Evolutionary conservation across 495 filamentous ascomycete species (phyloP), one percentile per base, ranked within the genome.

Genomic region (Articulospora tetracladia): DNA sequence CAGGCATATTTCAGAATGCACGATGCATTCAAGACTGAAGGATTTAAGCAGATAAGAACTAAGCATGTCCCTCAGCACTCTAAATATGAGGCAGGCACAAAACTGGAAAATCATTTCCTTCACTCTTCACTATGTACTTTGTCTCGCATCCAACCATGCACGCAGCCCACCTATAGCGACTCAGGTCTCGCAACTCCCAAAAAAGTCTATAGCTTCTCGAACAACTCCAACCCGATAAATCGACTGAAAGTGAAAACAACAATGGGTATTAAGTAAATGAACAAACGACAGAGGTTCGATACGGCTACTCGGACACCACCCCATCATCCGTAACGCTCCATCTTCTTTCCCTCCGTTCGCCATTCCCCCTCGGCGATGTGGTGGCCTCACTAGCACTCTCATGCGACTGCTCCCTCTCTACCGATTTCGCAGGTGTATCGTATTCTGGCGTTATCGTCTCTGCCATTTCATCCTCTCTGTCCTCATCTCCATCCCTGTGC

Each of bases 241-340:
- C 39, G n/a, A 44, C 8, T 17, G 17, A 7, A 19, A 44, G 7
- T 3, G n/a, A 15, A 17, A 50, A 27, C 47, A 25, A 10, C 47
- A 50, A 25, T 7, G 47, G 47, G 47, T 50, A 50, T 50, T 50
- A 50, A 25, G 25, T 25, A 27, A 24, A 50, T 8, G 8, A n/a
- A n/a, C n/a, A n/a, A n/a, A n/a, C 11, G 22, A 15, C 20, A 51
- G 25, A 22, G 2, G 19, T 23, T 15, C 15, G 30, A 34, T 34
- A 7, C 30, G 30, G 12, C 54, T 66, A 68, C 50, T 68, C 66
- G 59, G 66, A 69, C 55, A 58, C 56, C 24, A 58, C 52, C 10
- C 52, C 61, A 56, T 63, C 62, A 66, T 67, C 65, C 1, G 65
- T 66, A 15, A 69, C 57, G 60, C 67, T 69, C 65, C 67, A 67